phyloP scores from a whole-genome alignment of 352 stramenopile genomes.

The Phytophthora capsici region DNA sequence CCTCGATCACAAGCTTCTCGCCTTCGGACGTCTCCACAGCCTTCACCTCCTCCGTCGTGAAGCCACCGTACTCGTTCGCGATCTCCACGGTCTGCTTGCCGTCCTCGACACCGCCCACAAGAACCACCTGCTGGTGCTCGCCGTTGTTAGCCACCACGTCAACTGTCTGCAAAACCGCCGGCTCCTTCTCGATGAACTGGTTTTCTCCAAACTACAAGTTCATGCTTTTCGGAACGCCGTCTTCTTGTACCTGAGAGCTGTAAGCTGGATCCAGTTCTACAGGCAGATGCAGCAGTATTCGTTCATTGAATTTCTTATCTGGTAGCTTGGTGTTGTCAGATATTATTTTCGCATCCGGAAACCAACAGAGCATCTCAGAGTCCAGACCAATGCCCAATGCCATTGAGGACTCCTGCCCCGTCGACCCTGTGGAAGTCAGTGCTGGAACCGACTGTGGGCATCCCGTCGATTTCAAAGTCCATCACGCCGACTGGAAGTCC shows the following conservation, averaged over 20 bases:
- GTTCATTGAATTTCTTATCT: constrained; percentile 56
- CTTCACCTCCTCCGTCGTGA: background rate
- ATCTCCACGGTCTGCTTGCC: background rate
- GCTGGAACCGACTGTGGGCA: constrained; percentile 1
- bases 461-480: constrained; percentile 20
- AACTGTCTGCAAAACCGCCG: background rate
- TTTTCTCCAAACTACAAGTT: constrained; percentile 47
- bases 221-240: constrained; percentile 69
- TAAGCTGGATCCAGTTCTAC: constrained; percentile 80
- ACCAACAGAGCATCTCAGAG: constrained; percentile 4
- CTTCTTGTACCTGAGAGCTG: constrained; percentile 66
- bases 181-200: too few relatives aligned
- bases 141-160: background rate
- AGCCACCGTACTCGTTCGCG: background rate
- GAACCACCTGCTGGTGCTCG: background rate
- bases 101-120: background rate
- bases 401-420: constrained; percentile 21
- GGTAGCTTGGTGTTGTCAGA: constrained; percentile 71
- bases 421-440: constrained; percentile 35
- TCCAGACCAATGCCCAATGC: constrained; percentile 12
- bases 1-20: background rate
- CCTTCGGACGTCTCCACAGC: background rate
- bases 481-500: constrained; percentile 4
- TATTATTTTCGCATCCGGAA: constrained; percentile 60
- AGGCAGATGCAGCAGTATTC: constrained; percentile 52